Conservation (phyloP, 208 protist species). For the Zelonia costaricensis region DNA sequence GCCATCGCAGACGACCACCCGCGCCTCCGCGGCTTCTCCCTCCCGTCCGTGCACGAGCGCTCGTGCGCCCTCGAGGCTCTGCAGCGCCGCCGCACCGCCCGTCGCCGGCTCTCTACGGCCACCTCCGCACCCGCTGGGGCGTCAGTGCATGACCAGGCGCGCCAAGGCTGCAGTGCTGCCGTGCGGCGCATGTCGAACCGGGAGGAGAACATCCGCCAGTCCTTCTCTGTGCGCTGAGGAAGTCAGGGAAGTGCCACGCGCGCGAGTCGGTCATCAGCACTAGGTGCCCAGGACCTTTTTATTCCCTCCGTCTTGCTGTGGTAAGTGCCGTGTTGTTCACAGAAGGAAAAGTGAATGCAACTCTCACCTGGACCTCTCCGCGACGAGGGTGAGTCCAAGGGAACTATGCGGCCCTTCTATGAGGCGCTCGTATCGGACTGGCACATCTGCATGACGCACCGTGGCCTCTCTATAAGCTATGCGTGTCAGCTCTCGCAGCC, state of each 20-base stretch:
- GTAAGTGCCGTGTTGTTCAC: no score
- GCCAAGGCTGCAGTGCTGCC: conserved; percentile 51
- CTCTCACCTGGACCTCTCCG: no score
- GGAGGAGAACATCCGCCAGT: conserved; percentile 81
- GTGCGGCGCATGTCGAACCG: conserved; percentile 63
- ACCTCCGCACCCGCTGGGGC: conserved; percentile 2
- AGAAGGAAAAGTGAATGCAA: no score
- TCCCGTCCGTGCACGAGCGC: conserved; percentile 22
- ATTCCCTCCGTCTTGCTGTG: no score
- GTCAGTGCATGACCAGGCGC: conserved; percentile 50
- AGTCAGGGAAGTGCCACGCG: background rate
- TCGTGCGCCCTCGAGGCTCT: conserved; percentile 12
- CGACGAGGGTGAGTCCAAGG: no score
- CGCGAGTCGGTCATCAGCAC: no score
- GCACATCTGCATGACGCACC: no score
- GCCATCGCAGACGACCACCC: conserved; percentile 23
- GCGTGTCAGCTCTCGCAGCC: no score
- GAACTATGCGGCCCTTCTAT: no score
- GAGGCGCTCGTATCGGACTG: no score
- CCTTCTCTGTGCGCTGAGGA: conserved; percentile 40
- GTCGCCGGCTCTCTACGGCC: conserved; percentile 4
- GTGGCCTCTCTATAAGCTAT: no score
- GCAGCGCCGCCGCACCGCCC: conserved; percentile 12
- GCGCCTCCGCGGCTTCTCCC: conserved; percentile 19
- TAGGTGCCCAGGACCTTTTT: no score